Evolutionary conservation across 2,329 filamentous ascomycete species (phyloP), one percentile per base, ranked within the genome.

Genomic region (Penicillium aurantiogriseum): DNA sequence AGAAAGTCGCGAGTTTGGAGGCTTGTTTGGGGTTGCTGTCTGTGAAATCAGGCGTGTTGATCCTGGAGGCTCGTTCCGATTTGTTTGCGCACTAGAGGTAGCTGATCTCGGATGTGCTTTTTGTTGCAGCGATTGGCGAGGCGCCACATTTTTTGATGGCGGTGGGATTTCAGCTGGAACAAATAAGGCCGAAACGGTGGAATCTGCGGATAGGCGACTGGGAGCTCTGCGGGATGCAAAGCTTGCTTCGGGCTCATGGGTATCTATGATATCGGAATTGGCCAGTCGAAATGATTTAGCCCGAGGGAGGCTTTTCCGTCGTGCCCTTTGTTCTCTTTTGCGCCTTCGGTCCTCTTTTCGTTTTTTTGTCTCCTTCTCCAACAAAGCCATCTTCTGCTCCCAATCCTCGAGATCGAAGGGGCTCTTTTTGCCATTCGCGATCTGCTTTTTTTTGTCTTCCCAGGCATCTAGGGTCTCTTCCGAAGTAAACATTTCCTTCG

Each of bases 381-480:
- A 6, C 6, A 13, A 7, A 13, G 5, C 46, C 70, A 62, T 9
- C 59, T 62, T 63, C 17, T 62, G 66, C 59, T 75, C 63, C 64
- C 69, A 75, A 8, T 52, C 56, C 19, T 65, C 51, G 11, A 76
- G 40, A 62, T 77, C 67, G 52, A 79, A 77, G 17, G 60, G 54
- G 8, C 49, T 38, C 36, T 68, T 54, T 46, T 64, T 64, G 23
- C 76, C 69, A 39, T 67, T 63, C 17, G 58, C 57, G 46, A 76
- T 71, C 13, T 64, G 63, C 35, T 61, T 62, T 50, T 75, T 74
- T 42, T 71, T 74, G 23, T 62, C 54, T 42, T 65, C 60, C 78
- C 80, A 82, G 2, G 76, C 71, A 8, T 67, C 39, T 21, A 84
- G 66, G 0, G 72, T 76, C 19, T 75, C 64, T 27, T 69, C 66